Evolutionary conservation across 179 eudicot species (phyloP), one percentile per base, ranked within the genome.

Genomic region (Camellia oleifera): DNA sequence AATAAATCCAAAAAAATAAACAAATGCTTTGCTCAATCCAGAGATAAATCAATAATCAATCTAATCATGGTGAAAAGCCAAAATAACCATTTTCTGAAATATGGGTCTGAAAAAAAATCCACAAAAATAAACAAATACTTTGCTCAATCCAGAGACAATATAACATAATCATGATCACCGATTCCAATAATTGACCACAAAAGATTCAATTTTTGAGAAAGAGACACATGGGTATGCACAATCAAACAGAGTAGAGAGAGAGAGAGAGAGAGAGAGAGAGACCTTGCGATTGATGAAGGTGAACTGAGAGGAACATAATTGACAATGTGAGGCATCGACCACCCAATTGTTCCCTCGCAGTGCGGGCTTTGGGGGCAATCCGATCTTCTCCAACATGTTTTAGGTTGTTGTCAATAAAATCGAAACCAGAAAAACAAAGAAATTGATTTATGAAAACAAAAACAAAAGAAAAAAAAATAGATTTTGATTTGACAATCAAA

Each of bases 281-380:
- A 96, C 99, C 99, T 94, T 94, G 86, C 99, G 98, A 90, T 96
- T 96, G 90, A 96, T 86, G 86, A 96, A 96, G 70, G 99, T 91
- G 85, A 95, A 95, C 81, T 87, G 99, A 48, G 93, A 83, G 57
- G 99, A 91, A 76, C 99, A 95, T 5, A 88, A 87, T 84, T 95
- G 99, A 81, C 99, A 95, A 87, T 94, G 95, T 3, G 98, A 79
- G 57, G 97, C 94, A 79, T 95, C 99, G 64, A 90, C 84, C 53
- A 95, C 99, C 99, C 99, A 95, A 85, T 78, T 86, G 80, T 85
- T 94, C 18, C 99, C 99, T 77, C 99, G 75, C 60, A 87, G 77
- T 6, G 98, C 88, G 75, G 99, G 99, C 83, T 90, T 95, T 74
- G 90, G 77, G 8, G 99, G 98, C 80, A 95, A 87, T 58, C 98